Base-by-base conservation (phyloP, 805 yeast genomes). In the Lipomyces oligophaga region DNA sequence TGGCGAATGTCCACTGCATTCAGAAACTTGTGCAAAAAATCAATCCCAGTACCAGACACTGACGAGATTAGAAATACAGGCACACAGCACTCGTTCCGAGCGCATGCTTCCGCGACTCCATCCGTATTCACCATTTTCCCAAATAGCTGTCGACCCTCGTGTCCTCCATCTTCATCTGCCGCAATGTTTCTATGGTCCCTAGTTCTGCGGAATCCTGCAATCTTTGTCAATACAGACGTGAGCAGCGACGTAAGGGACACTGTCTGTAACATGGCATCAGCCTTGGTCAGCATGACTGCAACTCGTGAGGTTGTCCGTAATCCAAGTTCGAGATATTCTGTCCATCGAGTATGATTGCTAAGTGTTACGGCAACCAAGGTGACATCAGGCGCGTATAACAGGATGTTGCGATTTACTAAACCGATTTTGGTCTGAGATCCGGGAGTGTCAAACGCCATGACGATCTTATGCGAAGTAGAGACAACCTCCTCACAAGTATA, bases 31-130 rank as follows among this genome's bases (percentile, higher is more conserved):
- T 50, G 55, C 33, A 52, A 18, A 27, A 30, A 43, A 4, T 41
- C 32, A 4, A 52, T 32, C 4, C 56, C 56, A 2, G 45, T 32
- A 7, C 55, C 56, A 4, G 49, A 32, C 18, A 52, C 55, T 2
- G 56, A 38, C 3, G 56, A 52, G 11, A 52, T 48, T 4, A 52
- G 33, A 38, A 52, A 52, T 27, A 52, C 54, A 7, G 56, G 56
- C 20, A 52, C 54, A 30, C 52, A 51, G 7, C 15, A 16, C 21
- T 37, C 34, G 33, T 33, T 26, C 5, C 36, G 31, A 7, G 53
- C 49, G 26, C 52, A 43, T 11, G 41, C 56, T 11, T n/a, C 33
- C 15, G 56, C 56, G 13, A 33, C 34, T 15, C 30, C 39, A 11
- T 39, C 27, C 15, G 50, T 36, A 38, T 49, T 49, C 16, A 52